phyloP scores from a whole-genome alignment of 1,284 basidiomycete species.

The Trametes sp. region DNA sequence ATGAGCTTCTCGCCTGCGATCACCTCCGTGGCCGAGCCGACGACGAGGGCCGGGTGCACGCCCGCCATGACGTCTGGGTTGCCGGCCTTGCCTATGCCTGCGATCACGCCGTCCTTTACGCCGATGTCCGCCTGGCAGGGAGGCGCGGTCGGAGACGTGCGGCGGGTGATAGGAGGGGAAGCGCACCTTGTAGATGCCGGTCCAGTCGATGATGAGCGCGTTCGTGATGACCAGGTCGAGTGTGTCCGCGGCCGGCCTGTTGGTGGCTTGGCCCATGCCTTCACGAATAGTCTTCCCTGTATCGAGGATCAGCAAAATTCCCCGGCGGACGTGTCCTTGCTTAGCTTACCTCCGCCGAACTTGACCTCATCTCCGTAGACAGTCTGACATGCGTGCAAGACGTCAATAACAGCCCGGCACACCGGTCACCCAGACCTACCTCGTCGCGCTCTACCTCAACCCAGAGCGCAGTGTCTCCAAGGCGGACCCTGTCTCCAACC shows the following conservation, averaged over 20 bases:
- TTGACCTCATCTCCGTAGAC: slow-evolving; percentile 96
- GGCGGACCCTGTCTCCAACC: slow-evolving; percentile 85
- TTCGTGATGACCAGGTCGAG: slow-evolving; percentile 96
- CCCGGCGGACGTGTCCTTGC: background rate
- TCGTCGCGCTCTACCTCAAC: slow-evolving; percentile 91
- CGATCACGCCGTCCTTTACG: slow-evolving; percentile 85
- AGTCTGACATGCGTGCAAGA: slow-evolving; percentile 52
- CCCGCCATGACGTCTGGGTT: slow-evolving; percentile 95
- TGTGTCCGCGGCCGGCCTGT: slow-evolving; percentile 69
- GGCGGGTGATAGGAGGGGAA: background rate
- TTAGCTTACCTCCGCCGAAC: slow-evolving; percentile 86
- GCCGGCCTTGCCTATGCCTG: slow-evolving; percentile 94
- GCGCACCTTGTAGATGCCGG: slow-evolving; percentile 89
- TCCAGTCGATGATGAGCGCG: slow-evolving; percentile 94
- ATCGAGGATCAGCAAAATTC: background rate
- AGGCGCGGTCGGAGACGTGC: background rate
- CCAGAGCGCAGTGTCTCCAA: slow-evolving; percentile 94
- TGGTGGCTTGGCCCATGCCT: slow-evolving; percentile 94
- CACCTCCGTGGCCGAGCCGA: slow-evolving; percentile 92
- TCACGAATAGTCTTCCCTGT: slow-evolving; percentile 93
- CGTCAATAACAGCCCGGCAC: slow-evolving; percentile 1
- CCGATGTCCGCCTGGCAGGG: slow-evolving; percentile 91
- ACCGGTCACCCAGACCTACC: slow-evolving; percentile 50
- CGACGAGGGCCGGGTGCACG: slow-evolving; percentile 77
- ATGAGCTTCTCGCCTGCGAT: slow-evolving; percentile 96